A percentile compares a stretch with the other conserved stretches of the same genome.
Conservation (phyloP, 768 basidiomycete species). For the Thelephora ganbajun region DNA sequence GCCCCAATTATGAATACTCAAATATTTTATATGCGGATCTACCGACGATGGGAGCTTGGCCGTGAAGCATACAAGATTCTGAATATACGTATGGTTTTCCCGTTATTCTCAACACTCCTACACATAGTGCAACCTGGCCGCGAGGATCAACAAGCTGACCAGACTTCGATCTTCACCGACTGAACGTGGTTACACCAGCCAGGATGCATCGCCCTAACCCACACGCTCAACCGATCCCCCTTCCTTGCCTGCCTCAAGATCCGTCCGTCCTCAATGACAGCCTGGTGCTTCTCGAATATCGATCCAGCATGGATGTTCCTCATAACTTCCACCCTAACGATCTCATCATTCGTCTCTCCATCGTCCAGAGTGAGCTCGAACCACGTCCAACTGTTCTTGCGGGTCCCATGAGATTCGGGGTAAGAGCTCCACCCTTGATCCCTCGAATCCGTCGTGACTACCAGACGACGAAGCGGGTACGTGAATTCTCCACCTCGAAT, state of each 20-base stretch:
- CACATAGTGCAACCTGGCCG: too few relatives aligned
- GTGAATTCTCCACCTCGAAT: not conserved
- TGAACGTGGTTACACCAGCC: not conserved
- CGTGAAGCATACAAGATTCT: too few relatives aligned
- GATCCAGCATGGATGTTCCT: not conserved
- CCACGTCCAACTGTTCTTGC: not conserved
- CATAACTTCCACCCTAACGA: not conserved
- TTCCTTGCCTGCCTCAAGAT: not conserved
- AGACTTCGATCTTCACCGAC: not conserved
- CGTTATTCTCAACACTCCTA: too few relatives aligned
- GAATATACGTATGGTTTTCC: too few relatives aligned
- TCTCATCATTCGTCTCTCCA: not conserved
- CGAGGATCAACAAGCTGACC: not conserved
- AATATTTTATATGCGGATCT: too few relatives aligned
- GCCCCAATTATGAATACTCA: too few relatives aligned
- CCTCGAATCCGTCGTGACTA: not conserved
- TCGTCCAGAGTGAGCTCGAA: not conserved
- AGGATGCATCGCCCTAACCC: not conserved
- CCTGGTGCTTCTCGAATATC: not conserved
- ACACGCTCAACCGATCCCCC: not conserved
- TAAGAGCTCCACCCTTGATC: not conserved
- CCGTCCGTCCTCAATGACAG: not conserved
- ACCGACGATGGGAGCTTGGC: too few relatives aligned
- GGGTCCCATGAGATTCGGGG: not conserved
- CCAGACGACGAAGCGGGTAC: not conserved